phyloP scores from a whole-genome alignment of 192 early-diverging fungal genomes.

The Coemansia sp. region DNA sequence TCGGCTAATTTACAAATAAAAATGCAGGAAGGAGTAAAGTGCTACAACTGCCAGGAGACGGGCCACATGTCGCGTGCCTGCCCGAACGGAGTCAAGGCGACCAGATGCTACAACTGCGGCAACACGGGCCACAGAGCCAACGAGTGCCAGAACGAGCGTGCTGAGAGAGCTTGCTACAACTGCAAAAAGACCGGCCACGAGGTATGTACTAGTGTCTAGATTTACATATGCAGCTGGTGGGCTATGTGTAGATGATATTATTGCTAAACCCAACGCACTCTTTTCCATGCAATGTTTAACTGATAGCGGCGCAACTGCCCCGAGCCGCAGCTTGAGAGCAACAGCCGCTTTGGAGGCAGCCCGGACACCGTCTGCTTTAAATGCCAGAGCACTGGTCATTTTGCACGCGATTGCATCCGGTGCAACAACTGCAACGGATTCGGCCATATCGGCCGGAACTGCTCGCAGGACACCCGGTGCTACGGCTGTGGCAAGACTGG shows the following conservation, averaged over 20 bases:
- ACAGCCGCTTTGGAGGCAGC: conserved; percentile 12
- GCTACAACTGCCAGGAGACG: conserved; percentile 58
- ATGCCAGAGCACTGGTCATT: conserved; percentile 51
- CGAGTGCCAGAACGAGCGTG: conserved; percentile 38
- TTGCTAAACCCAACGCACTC: not conserved
- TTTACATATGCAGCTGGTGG: not conserved
- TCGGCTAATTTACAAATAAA: not conserved
- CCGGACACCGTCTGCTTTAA: conserved; percentile 31
- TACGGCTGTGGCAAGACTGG: conserved; percentile 57
- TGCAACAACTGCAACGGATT: conserved; percentile 53
- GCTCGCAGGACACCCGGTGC: conserved; percentile 42
- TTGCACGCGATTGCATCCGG: conserved; percentile 38
- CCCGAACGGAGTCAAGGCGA: conserved; percentile 38
- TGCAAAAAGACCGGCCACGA: conserved; percentile 56
- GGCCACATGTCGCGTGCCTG: conserved; percentile 58
- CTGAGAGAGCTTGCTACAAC: conserved; percentile 45
- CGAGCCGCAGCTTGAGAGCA: conserved; percentile 16
- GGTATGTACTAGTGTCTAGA: conserved; percentile 4
- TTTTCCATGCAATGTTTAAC: not conserved
- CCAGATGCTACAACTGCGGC: conserved; percentile 58
- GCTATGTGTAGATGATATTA: not conserved
- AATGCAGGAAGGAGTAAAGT: conserved; percentile 17
- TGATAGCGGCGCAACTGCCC: conserved; percentile 52
- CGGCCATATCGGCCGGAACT: conserved; percentile 50
- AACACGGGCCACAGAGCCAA: conserved; percentile 50